Evolutionary conservation across 768 basidiomycete genomes (phyloP).

Genomic region (Trametopsis cervina): DNA sequence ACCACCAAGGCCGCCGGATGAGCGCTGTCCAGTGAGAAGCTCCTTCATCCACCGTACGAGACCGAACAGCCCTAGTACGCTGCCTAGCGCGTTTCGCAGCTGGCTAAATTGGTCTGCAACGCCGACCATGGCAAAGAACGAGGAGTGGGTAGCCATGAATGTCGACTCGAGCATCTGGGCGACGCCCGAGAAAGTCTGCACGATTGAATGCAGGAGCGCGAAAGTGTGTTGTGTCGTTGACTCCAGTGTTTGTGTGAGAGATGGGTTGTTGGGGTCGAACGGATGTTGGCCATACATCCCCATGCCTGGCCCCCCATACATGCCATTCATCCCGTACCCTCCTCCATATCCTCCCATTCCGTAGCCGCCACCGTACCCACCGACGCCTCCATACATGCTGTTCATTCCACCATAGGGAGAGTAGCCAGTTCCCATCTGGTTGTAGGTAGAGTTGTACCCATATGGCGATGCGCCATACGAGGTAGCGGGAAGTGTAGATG

Average conservation of each 20-base stretch:
- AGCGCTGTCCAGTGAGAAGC: conserved; percentile 40
- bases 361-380: conserved; percentile 19
- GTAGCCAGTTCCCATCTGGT: conserved; percentile 34
- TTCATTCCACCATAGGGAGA: conserved; percentile 40
- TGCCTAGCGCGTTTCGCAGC: conserved; percentile 86
- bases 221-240: conserved; percentile 89
- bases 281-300: conserved; percentile 28
- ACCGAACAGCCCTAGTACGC: conserved; percentile 89
- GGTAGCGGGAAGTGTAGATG: conserved; percentile 19
- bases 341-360: conserved; percentile 36
- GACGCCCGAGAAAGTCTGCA: conserved; percentile 90
- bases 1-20: conserved; percentile 39
- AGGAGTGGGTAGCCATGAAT: conserved; percentile 94
- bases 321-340: conserved; percentile 29
- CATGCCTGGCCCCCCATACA: conserved; percentile 36
- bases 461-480: conserved; percentile 13
- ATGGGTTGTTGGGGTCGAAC: conserved; percentile 46
- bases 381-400: conserved; percentile 33
- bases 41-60: conserved; percentile 81
- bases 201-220: conserved; percentile 86
- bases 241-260: conserved; percentile 84
- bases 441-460: conserved; percentile 29
- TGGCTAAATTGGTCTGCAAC: conserved; percentile 94
- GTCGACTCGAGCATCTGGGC: conserved; percentile 97
- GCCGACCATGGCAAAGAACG: conserved; percentile 94